phyloP scores from a whole-genome alignment of 345 rosid genomes.

The Arabidopsis arenosa region DNA sequence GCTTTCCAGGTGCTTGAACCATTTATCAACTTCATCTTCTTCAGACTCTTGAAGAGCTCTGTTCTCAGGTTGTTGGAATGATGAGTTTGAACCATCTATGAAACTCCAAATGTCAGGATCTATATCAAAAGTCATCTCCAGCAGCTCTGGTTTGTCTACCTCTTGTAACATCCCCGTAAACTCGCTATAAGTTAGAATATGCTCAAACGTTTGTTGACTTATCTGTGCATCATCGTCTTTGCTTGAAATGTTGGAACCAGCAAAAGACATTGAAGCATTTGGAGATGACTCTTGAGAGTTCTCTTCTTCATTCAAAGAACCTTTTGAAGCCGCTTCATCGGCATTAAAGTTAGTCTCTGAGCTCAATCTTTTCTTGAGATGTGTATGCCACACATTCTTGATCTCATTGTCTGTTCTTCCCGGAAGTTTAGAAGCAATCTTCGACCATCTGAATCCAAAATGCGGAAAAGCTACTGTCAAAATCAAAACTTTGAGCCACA shows the following conservation, averaged over 20 bases:
- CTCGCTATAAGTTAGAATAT: conserved; percentile 29
- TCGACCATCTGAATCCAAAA: conserved; percentile 53
- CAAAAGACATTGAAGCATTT: conserved; percentile 53
- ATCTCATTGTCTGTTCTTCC: conserved; percentile 65
- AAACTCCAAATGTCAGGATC: conserved; percentile 74
- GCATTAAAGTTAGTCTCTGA: not conserved
- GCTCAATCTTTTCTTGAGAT: conserved; percentile 55
- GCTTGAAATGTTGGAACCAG: conserved; percentile 43
- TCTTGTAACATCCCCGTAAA: conserved; percentile 47
- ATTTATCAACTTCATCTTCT: conserved; percentile 53
- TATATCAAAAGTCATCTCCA: conserved; percentile 56
- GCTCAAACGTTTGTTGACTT: conserved; percentile 18
- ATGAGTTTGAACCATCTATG: conserved; percentile 54
- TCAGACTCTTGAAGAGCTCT: conserved; percentile 22
- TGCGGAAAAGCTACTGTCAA: not conserved
- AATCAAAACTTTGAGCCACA: conserved; percentile 28
- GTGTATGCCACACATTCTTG: conserved; percentile 63
- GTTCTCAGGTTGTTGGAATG: conserved; percentile 43
- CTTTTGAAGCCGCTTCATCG: conserved; percentile 42
- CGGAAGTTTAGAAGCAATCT: conserved; percentile 55
- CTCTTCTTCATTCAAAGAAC: conserved; percentile 32
- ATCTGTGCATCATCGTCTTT: conserved; percentile 32
- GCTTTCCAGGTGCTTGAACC: conserved; percentile 66
- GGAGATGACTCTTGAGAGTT: conserved; percentile 44
- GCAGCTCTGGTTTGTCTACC: conserved; percentile 65